Base-by-base conservation (phyloP, 208 protist genomes). In the Leishmania amazonensis region DNA sequence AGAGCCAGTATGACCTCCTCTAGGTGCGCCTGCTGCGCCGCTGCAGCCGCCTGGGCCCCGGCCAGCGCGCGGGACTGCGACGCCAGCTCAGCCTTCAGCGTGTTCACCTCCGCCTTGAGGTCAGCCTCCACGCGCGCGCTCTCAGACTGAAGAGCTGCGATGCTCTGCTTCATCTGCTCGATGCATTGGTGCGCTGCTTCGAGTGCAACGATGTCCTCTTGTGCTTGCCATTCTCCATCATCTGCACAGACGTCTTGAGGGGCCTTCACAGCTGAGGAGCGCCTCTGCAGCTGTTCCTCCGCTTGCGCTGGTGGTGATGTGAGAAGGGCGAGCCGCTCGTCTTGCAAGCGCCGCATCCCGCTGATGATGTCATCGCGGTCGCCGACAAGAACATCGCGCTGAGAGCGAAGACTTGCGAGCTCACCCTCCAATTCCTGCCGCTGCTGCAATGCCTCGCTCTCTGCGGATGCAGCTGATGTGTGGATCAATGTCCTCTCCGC, bases 1-100 rank as follows among this genome's bases (percentile, higher is more conserved):
- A 88, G 57, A n/a, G 77, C 78, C 70, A 71, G 3, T 24, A 88
- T 31, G 67, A 78, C 72, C 38, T 74, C 65, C 9, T 85, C 65
- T 13, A 81, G 49, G 38, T 75, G 67, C 3, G 57, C 62, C 53
- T 71, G 45, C 57, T 15, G 57, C 51, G 49, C 82, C 1, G 38
- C 64, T 6, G 75, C 79, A 4, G 73, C 71, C 11, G 15, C 47
- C 28, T 47, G 24, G 53, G 40, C 68, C 40, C 53, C 68, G 9
- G 68, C 19, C 7, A 73, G 68, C 42, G 68, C 68, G 21, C 42
- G 38, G 45, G 68, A 53, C 68, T 73, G 68, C 24, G 42, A 73
- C 42, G 40, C 49, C 31, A 76, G 72, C 65, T 64, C 47, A 9
- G 13, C 40, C n/a, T 85, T 57, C 60, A 85, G 38, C 54, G 79